A percentile compares a stretch with the other conserved stretches of the same genome.
phyloP scores from a whole-genome alignment of 2,329 filamentous ascomycete species.

The Chaetomiaceae sp. region DNA sequence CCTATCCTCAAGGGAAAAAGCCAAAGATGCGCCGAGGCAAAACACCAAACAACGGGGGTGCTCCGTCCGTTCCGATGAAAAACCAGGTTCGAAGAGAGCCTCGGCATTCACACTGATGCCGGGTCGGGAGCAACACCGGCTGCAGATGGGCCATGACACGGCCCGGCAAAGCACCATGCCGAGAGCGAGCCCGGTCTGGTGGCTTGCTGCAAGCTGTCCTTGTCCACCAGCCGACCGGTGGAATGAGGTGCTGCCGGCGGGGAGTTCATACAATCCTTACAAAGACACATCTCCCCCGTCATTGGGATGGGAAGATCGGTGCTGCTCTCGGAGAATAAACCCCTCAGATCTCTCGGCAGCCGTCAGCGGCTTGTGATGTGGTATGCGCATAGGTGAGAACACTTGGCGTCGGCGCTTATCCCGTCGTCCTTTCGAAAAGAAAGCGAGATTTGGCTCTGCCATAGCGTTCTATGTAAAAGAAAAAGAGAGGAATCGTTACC shows the following conservation, averaged over 20 bases:
- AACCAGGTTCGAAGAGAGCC: not conserved
- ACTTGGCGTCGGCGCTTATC: not conserved
- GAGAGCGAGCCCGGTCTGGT: no score
- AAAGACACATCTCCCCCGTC: no score
- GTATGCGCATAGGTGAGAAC: not conserved
- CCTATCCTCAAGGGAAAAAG: no score
- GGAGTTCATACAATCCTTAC: not conserved
- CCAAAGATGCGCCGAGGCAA: not conserved
- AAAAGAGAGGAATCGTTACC: not conserved
- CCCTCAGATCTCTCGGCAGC: not conserved
- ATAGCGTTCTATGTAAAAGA: not conserved
- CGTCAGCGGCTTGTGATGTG: no score
- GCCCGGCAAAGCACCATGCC: not conserved
- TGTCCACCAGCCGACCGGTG: not conserved
- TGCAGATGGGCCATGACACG: not conserved
- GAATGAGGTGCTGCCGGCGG: not conserved
- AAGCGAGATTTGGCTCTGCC: not conserved
- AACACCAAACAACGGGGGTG: not conserved
- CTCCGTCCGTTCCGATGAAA: not conserved
- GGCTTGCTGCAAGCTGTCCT: not conserved
- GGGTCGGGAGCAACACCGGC: not conserved
- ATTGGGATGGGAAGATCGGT: not conserved
- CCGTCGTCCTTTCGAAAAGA: not conserved
- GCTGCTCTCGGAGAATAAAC: not conserved
- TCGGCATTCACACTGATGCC: not conserved